These are phyloP conservation scores for Mycena pura DNA, from an alignment of 768 basidiomycete genomes.

Conservation along the genomic window DNA sequence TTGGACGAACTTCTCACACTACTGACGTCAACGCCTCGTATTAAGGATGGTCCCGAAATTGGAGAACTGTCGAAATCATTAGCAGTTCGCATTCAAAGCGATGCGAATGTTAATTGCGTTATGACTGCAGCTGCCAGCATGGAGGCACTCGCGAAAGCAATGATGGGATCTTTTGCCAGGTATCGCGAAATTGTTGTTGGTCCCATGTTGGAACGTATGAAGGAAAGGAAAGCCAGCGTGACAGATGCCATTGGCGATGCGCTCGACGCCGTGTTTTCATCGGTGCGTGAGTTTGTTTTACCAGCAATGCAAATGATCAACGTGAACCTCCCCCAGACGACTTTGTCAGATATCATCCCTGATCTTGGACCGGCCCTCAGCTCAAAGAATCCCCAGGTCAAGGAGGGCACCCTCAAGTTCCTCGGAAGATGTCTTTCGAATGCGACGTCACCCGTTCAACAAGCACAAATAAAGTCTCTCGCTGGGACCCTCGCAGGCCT, in stretches of 20 bases:
- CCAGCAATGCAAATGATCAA: too few relatives aligned
- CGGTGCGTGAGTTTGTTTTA: constrained; percentile 58
- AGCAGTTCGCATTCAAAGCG: constrained; percentile 80
- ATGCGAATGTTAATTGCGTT: constrained; percentile 96
- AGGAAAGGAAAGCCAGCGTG: constrained; percentile 92
- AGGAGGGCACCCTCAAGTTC: constrained; percentile 91
- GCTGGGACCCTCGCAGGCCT: constrained; percentile 77
- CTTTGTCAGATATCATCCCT: constrained; percentile 80
- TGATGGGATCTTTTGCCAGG: constrained; percentile 76
- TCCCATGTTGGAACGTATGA: constrained; percentile 85
- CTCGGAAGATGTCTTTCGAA: constrained; percentile 77
- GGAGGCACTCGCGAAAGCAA: constrained; percentile 84
- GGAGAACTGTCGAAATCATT: constrained; percentile 78
- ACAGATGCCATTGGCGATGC: constrained; percentile 88
- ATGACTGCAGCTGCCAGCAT: constrained; percentile 85
- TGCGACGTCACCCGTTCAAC: constrained; percentile 72
- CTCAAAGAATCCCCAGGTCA: constrained; percentile 96
- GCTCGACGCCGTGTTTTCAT: constrained; percentile 85
- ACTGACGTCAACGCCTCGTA: constrained; percentile 71
- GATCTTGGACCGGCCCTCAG: constrained; percentile 80
- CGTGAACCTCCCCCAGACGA: constrained; percentile 56
- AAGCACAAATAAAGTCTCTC: constrained; percentile 80
- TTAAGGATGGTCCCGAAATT: constrained; percentile 82
- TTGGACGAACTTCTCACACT: constrained; percentile 82
- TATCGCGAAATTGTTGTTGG: constrained; percentile 76